phyloP scores from a whole-genome alignment of 169 alveolate species.

The Eimeria zaria region DNA sequence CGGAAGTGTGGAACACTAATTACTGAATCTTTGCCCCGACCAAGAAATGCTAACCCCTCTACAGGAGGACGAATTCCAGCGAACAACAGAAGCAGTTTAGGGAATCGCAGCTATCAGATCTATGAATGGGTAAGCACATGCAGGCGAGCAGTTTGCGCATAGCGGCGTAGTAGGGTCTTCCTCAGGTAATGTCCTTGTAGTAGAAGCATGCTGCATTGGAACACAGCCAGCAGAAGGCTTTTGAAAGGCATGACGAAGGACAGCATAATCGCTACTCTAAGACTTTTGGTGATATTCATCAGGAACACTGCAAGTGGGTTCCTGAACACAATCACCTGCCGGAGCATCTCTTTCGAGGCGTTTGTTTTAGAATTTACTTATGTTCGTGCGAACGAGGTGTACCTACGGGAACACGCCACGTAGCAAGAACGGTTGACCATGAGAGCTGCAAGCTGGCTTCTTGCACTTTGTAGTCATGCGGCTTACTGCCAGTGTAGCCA shows the following conservation, averaged over 20 bases:
- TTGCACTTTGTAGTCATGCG: background rate
- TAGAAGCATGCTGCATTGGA: background rate
- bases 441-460: background rate
- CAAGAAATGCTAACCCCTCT: background rate
- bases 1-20: background rate
- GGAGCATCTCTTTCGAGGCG: background rate
- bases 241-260: background rate
- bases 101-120: background rate
- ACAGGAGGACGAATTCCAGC: background rate
- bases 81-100: background rate
- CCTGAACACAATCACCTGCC: background rate
- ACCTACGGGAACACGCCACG: background rate
- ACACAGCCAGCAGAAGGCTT: background rate
- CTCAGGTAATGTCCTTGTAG: background rate
- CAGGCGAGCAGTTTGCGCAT: background rate
- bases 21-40: background rate
- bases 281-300: background rate
- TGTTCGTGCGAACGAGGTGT: background rate
- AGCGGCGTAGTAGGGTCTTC: background rate
- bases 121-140: background rate
- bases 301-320: background rate
- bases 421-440: background rate
- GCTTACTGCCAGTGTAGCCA: background rate
- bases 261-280: background rate
- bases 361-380: background rate